Percentiles rank a stretch among this genome's conserved stretches.
These are phyloP conservation scores for Sporothrix inflata DNA, from an alignment of 2,329 filamentous ascomycete species.

Conservation along the genomic window DNA sequence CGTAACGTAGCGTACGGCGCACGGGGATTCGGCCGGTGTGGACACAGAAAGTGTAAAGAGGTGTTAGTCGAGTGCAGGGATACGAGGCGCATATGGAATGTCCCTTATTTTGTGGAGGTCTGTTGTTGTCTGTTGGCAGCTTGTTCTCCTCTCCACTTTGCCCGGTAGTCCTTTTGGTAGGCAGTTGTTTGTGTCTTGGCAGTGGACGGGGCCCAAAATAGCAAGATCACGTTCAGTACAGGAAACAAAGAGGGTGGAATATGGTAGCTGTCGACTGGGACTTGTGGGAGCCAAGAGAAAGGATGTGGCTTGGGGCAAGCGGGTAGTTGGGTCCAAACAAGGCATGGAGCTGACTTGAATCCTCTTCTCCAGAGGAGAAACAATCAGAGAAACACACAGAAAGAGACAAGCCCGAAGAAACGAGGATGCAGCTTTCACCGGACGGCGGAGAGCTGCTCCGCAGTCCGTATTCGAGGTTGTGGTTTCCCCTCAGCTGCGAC, in stretches of 20 bases:
- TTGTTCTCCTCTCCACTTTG: neutral
- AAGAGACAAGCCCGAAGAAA: too few species aligned
- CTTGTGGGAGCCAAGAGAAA: neutral
- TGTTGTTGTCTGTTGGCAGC: conserved; percentile 6
- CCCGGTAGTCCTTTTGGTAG: neutral
- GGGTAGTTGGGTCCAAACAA: neutral
- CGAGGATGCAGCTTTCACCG: too few species aligned
- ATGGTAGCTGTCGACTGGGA: neutral
- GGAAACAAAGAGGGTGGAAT: neutral
- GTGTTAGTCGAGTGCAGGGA: neutral
- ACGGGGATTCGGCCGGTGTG: neutral
- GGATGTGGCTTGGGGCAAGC: neutral
- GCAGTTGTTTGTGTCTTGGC: too few species aligned
- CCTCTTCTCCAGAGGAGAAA: neutral
- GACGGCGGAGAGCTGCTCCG: conserved; percentile 8
- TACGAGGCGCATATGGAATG: neutral
- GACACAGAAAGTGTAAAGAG: neutral
- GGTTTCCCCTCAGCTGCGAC: too few species aligned
- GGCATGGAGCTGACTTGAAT: neutral
- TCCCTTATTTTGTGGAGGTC: neutral
- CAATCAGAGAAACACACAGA: too few species aligned
- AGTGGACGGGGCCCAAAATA: neutral
- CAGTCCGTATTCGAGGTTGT: neutral
- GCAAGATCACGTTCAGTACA: neutral
- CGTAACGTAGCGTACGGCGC: neutral